Percentiles rank a stretch among this genome's conserved stretches.
phyloP scores from a whole-genome alignment of 371 early-diverging fungal genomes.

The Rhizomucor pusillus region DNA sequence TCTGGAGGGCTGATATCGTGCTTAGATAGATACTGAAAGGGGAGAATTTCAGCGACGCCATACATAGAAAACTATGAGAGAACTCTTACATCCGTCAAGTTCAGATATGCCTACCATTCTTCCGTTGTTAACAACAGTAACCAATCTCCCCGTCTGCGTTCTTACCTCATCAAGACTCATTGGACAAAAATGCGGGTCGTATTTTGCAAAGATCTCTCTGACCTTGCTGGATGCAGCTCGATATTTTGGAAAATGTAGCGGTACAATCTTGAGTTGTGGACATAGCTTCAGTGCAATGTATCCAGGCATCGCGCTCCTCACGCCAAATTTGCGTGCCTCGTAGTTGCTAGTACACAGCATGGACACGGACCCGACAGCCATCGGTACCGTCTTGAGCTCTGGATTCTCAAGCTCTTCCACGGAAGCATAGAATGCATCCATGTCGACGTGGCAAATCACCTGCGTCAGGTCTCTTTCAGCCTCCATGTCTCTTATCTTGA shows the following conservation, averaged over 20 bases:
- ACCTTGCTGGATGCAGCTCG: conserved; percentile 42
- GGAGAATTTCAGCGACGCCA: background rate
- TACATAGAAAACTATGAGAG: no score
- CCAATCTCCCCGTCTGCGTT: no score
- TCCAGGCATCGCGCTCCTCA: conserved; percentile 71
- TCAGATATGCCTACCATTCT: conserved; percentile 61
- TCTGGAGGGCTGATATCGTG: conserved; percentile 44
- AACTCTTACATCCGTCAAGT: conserved; percentile 46
- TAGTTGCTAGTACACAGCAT: conserved; percentile 77
- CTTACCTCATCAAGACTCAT: conserved; percentile 63
- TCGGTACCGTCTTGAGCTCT: conserved; percentile 51
- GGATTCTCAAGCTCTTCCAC: conserved; percentile 71
- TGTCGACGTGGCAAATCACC: conserved; percentile 65
- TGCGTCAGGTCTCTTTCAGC: conserved; percentile 41
- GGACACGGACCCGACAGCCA: conserved; percentile 67
- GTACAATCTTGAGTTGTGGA: conserved; percentile 58
- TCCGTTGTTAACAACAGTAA: no score
- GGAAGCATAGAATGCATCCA: conserved; percentile 74
- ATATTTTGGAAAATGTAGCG: conserved; percentile 58
- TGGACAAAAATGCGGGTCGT: conserved; percentile 58
- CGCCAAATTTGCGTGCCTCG: conserved; percentile 61
- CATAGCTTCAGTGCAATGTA: conserved; percentile 64
- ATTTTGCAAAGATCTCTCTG: conserved; percentile 43
- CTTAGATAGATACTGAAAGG: conserved; percentile 28
- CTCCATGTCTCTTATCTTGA: conserved; percentile 40